A percentile compares a stretch with the other conserved stretches of the same genome.
These are phyloP conservation scores for Parmelia sp. DNA, from an alignment of 495 filamentous ascomycete genomes.

Conservation along the genomic window DNA sequence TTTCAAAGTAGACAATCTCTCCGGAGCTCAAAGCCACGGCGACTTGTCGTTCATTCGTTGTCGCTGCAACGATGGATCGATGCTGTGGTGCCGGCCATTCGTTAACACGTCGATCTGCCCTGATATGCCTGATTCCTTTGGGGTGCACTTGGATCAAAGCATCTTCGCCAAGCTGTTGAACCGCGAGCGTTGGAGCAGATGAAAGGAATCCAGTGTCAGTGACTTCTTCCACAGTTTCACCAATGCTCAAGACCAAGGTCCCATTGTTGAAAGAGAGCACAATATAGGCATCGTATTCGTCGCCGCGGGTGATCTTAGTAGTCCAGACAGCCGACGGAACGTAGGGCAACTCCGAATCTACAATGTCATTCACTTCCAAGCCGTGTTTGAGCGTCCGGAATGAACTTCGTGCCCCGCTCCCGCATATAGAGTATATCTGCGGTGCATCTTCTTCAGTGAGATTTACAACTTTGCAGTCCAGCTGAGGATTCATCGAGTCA, in stretches of 20 bases:
- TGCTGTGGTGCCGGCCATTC: conserved; percentile 93
- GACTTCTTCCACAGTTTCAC: conserved; percentile 93
- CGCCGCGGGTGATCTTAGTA: conserved; percentile 72
- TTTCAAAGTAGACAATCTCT: conserved; percentile 96
- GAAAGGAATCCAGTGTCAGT: conserved; percentile 86
- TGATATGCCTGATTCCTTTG: conserved; percentile 85
- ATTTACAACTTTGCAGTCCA: conserved; percentile 87
- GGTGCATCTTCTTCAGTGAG: conserved; percentile 86
- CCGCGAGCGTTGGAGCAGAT: conserved; percentile 78
- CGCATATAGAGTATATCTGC: conserved; percentile 90
- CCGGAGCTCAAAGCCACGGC: conserved; percentile 89
- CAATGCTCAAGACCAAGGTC: conserved; percentile 85
- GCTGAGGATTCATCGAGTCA: conserved; percentile 80
- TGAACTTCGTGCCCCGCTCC: conserved; percentile 77
- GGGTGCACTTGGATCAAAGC: conserved; percentile 92
- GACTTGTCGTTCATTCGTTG: conserved; percentile 89
- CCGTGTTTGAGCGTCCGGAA: conserved; percentile 91
- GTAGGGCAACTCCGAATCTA: conserved; percentile 81
- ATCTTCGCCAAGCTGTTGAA: conserved; percentile 90
- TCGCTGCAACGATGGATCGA: conserved; percentile 89
- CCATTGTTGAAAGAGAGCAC: conserved; percentile 62
- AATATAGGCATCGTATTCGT: conserved; percentile 81
- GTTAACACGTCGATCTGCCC: conserved; percentile 71
- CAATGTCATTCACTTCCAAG: conserved; percentile 86
- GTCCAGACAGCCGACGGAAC: conserved; percentile 91